Evolutionary conservation across 2,329 filamentous ascomycete genomes (phyloP).

Genomic region (Exophiala dermatitidis): DNA sequence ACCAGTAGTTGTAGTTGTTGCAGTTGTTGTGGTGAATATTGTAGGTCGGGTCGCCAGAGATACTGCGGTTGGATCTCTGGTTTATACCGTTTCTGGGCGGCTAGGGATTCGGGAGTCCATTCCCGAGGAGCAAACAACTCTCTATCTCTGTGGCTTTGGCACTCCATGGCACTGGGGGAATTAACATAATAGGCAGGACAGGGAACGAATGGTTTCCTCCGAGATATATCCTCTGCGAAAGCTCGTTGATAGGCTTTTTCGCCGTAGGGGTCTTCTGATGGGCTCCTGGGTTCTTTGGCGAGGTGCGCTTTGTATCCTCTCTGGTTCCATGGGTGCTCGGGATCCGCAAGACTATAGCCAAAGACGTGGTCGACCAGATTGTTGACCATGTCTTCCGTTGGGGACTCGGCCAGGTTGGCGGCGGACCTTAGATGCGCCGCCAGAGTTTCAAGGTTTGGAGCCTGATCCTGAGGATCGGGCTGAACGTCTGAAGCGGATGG

Average conservation of each 20-base stretch:
- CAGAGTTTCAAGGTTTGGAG: neutral
- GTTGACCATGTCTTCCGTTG: slow-evolving; percentile 4
- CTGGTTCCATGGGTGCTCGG: slow-evolving; percentile 13
- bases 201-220: slow-evolving; percentile 13
- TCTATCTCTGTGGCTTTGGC: slow-evolving; percentile 13
- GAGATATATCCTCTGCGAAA: slow-evolving; percentile 13
- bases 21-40: neutral
- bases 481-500: no score
- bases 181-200: slow-evolving; percentile 23
- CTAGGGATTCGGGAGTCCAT: neutral
- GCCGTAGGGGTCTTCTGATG: slow-evolving; percentile 21
- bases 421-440: neutral
- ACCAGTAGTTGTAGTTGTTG: neutral
- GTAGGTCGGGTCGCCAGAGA: neutral
- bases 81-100: no score
- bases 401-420: neutral
- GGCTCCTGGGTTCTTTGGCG: slow-evolving; percentile 5
- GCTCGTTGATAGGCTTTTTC: slow-evolving; percentile 25
- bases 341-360: slow-evolving; percentile 1
- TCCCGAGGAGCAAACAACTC: slow-evolving; percentile 7
- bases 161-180: slow-evolving; percentile 20
- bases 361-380: slow-evolving; percentile 1
- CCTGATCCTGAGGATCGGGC: neutral
- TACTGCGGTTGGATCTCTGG: neutral
- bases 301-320: slow-evolving; percentile 21